Percentiles rank a stretch among this genome's conserved stretches.
Conservation (phyloP, 129 eudicot species). For the Centaurea solstitialis region DNA sequence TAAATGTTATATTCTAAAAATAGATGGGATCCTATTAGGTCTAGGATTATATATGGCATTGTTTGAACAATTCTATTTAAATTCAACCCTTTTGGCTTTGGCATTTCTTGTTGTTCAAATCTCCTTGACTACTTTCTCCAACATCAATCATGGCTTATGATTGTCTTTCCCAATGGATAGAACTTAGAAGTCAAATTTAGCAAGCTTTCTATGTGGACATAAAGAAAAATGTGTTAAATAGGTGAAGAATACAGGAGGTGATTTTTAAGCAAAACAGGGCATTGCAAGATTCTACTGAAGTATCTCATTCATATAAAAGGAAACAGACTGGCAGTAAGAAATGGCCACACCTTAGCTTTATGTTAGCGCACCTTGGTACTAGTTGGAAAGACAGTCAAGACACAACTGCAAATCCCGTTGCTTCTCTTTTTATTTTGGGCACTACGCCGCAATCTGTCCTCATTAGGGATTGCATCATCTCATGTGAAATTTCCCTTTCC, state of each 20-base stretch:
- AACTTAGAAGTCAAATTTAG: neutral
- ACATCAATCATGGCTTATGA: neutral
- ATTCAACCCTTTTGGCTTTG: neutral
- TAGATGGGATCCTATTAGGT: neutral
- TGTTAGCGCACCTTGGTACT: neutral
- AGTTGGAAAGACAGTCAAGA: neutral
- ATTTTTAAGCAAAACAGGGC: neutral
- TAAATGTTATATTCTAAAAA: neutral
- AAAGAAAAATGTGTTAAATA: neutral
- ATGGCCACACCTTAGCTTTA: neutral
- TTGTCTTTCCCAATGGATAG: neutral
- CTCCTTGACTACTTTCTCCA: neutral
- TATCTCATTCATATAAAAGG: neutral
- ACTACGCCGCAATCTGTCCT: neutral
- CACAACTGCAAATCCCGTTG: neutral
- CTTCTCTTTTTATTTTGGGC: neutral
- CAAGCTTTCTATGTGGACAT: neutral
- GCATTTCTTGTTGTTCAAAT: neutral
- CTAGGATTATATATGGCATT: neutral
- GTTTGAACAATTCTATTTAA: no score
- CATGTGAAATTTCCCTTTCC: neutral
- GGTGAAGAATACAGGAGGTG: neutral
- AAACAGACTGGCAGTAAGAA: neutral
- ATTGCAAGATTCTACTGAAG: neutral
- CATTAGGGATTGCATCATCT: neutral